These are phyloP conservation scores for Candida takata DNA, from an alignment of 805 yeast species.

Conservation along the genomic window DNA sequence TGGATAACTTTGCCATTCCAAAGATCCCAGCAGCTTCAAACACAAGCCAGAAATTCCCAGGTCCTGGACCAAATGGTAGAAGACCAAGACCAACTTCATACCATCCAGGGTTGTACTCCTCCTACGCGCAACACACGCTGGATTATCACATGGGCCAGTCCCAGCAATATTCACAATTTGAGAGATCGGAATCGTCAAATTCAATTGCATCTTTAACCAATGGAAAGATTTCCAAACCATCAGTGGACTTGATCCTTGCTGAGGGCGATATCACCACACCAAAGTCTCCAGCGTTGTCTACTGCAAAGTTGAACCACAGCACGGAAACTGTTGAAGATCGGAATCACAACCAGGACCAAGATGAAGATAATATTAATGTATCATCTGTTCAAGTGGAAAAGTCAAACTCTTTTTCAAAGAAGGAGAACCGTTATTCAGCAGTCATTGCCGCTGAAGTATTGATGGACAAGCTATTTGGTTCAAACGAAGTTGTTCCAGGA, in stretches of 20 bases:
- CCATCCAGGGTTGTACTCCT: constrained; percentile 52
- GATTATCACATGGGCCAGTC: constrained; percentile 14
- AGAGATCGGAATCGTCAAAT: constrained; percentile 34
- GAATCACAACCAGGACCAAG: constrained; percentile 5
- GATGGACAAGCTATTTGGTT: constrained; percentile 24
- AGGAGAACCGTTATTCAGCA: constrained; percentile 24
- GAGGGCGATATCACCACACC: constrained; percentile 32
- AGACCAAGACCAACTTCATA: constrained; percentile 81
- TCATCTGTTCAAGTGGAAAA: constrained; percentile 3
- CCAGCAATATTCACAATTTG: constrained; percentile 14
- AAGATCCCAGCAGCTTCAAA: constrained; percentile 18
- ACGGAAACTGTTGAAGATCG: constrained; percentile 8
- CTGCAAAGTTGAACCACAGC: constrained; percentile 8
- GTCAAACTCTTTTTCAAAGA: constrained; percentile 6
- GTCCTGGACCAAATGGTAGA: constrained; percentile 37
- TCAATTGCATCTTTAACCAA: constrained; percentile 31
- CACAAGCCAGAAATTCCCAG: constrained; percentile 22
- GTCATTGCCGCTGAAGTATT: constrained; percentile 24
- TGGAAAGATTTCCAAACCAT: constrained; percentile 27
- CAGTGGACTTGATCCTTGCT: constrained; percentile 28
- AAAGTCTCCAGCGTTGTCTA: constrained; percentile 18
- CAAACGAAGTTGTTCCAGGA: constrained; percentile 1
- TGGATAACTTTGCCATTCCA: constrained; percentile 17
- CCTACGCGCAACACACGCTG: constrained; percentile 1
- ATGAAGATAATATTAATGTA: constrained; percentile 12